Evolutionary conservation across 352 stramenopile species (phyloP), one percentile per base, ranked within the genome.

Genomic region (Pythium graminicola): DNA sequence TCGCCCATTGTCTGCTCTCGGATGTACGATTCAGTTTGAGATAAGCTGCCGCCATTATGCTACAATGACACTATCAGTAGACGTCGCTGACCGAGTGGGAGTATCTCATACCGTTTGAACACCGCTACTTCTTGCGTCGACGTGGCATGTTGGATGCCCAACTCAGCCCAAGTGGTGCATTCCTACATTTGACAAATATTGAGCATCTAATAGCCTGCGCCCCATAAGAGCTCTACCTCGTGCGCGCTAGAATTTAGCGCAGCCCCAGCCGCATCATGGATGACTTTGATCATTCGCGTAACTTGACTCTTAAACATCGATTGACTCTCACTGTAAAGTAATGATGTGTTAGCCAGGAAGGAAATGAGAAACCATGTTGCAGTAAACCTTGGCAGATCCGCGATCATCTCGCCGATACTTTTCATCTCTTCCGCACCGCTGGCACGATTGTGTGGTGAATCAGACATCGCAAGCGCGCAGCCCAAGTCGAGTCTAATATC

Each of bases 401-500:
- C 11, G 6, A 56, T 28, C 27, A 48, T 48, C 16, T 46, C 35
- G 17, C 54, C 50, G 38, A 81, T 45, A 20, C 63, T 54, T 33
- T 68, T 76, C 10, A 88, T 48, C 44, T 86, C 73, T 2, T 38
- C 27, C 22, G 85, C 75, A 0, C 75, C 70, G 45, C 69, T 52
- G 19, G 27, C 39, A 32, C 53, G 52, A 38, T 60, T 53, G 54
- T 69, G 45, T 9, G 46, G 31, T 60, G 57, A 28, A 31, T 61
- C 35, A 56, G 73, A 64, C 54, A 60, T 39, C 54, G 72, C 72
- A 5, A 89, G 61, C 42, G 59, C 65, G 32, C 72, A 86, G n/a
- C 73, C 77, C 13, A 91, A 57, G 49, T 89, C 81, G 24, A 89
- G 39, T 41, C 70, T 73, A 33, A 92, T 86, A 23, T 75, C 60